phyloP scores from a whole-genome alignment of 306 rosid species.

The Glycyrrhiza uralensis region DNA sequence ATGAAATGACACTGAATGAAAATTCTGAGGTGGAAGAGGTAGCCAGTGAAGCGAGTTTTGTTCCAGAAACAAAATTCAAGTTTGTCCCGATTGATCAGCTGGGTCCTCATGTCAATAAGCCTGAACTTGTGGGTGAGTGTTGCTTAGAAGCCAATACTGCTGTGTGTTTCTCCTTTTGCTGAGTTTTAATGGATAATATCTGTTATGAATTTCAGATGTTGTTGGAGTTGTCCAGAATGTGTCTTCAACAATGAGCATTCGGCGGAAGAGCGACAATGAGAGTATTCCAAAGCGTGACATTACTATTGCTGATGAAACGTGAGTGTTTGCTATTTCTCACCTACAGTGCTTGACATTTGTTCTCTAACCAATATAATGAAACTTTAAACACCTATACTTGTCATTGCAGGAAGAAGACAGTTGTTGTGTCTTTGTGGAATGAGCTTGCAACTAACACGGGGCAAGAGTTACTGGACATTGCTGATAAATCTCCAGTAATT shows the following conservation, averaged over 20 bases:
- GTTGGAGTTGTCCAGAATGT: slow-evolving; percentile 86
- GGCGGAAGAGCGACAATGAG: slow-evolving; percentile 82
- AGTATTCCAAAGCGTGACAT: slow-evolving; percentile 84
- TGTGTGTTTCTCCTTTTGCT: too few species aligned
- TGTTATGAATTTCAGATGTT: slow-evolving; percentile 51
- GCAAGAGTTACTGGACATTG: slow-evolving; percentile 69
- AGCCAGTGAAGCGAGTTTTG: slow-evolving; percentile 57
- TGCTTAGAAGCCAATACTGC: not conserved
- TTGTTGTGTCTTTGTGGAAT: slow-evolving; percentile 86
- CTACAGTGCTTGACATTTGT: not conserved
- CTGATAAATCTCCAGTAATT: slow-evolving; percentile 63
- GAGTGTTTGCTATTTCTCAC: not conserved
- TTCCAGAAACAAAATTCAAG: slow-evolving; percentile 70
- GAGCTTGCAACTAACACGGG: slow-evolving; percentile 84
- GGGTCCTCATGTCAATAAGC: slow-evolving; percentile 75
- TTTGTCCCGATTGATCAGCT: slow-evolving; percentile 81
- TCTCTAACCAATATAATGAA: not conserved
- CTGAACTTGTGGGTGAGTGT: slow-evolving; percentile 77
- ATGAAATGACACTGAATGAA: slow-evolving; percentile 88
- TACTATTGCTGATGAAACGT: slow-evolving; percentile 93
- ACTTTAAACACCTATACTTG: not conserved
- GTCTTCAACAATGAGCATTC: slow-evolving; percentile 80
- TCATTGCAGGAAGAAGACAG: slow-evolving; percentile 73
- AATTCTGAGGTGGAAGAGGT: slow-evolving; percentile 93
- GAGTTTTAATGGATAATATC: not conserved